Base-by-base conservation (phyloP, 176 grass and related monocot genomes). In the Tillandsia leiboldiana region DNA sequence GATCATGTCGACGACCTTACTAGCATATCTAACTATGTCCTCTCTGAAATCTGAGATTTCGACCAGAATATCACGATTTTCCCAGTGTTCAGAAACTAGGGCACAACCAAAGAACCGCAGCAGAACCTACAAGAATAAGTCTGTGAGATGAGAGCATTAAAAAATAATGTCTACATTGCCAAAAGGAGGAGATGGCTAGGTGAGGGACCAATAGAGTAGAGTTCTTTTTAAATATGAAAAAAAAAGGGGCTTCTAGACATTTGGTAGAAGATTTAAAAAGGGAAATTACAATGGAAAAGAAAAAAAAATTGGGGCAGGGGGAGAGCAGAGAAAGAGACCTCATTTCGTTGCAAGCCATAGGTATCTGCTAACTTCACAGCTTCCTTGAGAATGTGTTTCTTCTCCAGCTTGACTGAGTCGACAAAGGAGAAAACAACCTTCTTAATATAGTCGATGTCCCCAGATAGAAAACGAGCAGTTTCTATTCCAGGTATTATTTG, bases 41-140 rank as follows among this genome's bases (percentile, higher is more conserved):
- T 92, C 86, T 48, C 89, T 85, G 74, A 85, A 97, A 79, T 92
- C 93, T 70, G 81, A 85, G 61, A 97, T 87, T 81, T 97, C 93
- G 57, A 66, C 76, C 68, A 97, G 71, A 67, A 97, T 97, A 73
- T 92, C 93, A 47, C 83, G 66, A 61, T 97, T 92, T 78, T 80
- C 83, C 93, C 93, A 97, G 58, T 73, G 84, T 50, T 90, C 79
- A 57, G 93, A 97, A 71, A 97, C 69, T 75, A 97, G 84, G 75
- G 83, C 80, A 67, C 93, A 90, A 18, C 76, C 61, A 63, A 97
- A 75, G 79, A 97, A 97, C 66, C 72, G 79, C 70, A 97, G 76
- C 63, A 97, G 73, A 51, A 97, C 93, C 89, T 97, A 51, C 51
- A 89, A 77, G 26, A 28, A 79, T 75, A 68, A 69, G 82, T 64